Evolutionary conservation across 257 asterid species (phyloP).

Genomic region (Fraxinus excelsior): DNA sequence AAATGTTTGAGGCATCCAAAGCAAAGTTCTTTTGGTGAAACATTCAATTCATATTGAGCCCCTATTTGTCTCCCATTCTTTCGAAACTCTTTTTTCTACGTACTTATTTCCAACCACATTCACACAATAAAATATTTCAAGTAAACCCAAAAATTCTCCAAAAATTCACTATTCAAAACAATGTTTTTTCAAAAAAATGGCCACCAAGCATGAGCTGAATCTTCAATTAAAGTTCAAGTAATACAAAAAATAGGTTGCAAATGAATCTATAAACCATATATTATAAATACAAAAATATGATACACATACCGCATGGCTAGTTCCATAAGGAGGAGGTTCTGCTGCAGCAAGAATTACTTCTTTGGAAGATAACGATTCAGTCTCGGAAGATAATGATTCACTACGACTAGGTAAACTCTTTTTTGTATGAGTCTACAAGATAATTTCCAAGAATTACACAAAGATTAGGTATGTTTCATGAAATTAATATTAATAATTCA

Average conservation of each 20-base stretch:
- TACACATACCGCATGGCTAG: conserved; percentile 67
- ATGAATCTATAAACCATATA: neutral
- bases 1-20: neutral
- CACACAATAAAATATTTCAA: too few species aligned
- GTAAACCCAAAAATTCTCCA: too few species aligned
- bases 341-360: conserved; percentile 52
- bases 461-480: conserved; percentile 18
- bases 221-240: conserved; percentile 2
- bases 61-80: too few species aligned
- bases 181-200: too few species aligned
- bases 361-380: conserved; percentile 40
- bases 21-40: conserved; percentile 15
- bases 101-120: too few species aligned
- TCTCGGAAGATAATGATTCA: conserved; percentile 33
- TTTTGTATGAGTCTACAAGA: conserved; percentile 81
- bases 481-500: conserved; percentile 7
- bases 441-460: conserved; percentile 25
- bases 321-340: conserved; percentile 82
- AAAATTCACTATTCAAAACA: too few species aligned
- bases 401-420: conserved; percentile 44
- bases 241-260: conserved; percentile 16
- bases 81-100: too few species aligned
- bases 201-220: neutral
- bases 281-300: neutral
- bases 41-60: neutral